A percentile compares a stretch with the other conserved stretches of the same genome.
phyloP scores from a whole-genome alignment of 495 filamentous ascomycete species.

The Bacidia gigantensis region DNA sequence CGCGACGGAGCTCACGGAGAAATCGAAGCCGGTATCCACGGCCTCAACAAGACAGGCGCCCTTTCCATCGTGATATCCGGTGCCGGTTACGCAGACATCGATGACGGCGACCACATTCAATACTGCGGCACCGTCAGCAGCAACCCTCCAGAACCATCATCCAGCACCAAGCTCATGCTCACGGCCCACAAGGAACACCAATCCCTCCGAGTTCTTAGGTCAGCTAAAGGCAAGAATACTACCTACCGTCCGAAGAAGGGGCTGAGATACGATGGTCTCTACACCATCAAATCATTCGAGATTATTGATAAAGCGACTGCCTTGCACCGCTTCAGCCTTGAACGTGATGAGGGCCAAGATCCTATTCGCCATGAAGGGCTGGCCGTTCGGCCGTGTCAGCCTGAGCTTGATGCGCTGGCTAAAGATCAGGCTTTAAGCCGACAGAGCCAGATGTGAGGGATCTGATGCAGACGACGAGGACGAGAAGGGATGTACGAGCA shows the following conservation, averaged over 20 bases:
- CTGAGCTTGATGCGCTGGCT: constrained; percentile 7
- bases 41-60: constrained; percentile 22
- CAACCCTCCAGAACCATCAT: constrained; percentile 17
- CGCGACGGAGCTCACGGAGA: constrained; percentile 45
- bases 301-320: constrained; percentile 23
- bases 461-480: too few species aligned
- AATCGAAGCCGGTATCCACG: constrained; percentile 36
- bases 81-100: constrained; percentile 30
- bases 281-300: constrained; percentile 27
- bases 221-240: constrained; percentile 20
- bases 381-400: constrained; percentile 2
- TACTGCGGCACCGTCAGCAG: constrained; percentile 38
- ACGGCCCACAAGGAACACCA: constrained; percentile 19
- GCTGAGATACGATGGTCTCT: constrained; percentile 45
- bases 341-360: constrained; percentile 25
- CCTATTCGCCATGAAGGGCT: constrained; percentile 24
- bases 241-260: constrained; percentile 34
- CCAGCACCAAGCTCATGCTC: constrained; percentile 27
- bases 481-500: too few species aligned
- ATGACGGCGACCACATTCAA: constrained; percentile 31
- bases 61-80: constrained; percentile 31
- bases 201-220: constrained; percentile 36
- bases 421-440: neutral
- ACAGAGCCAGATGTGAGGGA: neutral
- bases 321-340: constrained; percentile 29